These are phyloP conservation scores for Rhododendron griersonianum DNA, from an alignment of 148 eudicot genomes.

Conservation along the genomic window DNA sequence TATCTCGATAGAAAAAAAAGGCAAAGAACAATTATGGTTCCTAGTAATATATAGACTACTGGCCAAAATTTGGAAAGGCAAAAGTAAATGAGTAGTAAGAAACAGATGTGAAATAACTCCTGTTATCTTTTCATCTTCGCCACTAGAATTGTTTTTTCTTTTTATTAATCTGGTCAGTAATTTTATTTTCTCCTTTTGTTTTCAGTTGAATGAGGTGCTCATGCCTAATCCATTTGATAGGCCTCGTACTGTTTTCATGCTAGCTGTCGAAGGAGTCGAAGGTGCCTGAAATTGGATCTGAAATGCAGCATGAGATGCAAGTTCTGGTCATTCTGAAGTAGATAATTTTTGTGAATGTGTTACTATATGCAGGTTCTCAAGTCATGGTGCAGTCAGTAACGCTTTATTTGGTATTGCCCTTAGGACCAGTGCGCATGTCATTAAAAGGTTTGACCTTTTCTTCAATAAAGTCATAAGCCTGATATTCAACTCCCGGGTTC, in stretches of 20 bases:
- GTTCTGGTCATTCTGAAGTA: background rate
- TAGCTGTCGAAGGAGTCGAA: slow-evolving; percentile 65
- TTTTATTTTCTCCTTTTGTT: slow-evolving; percentile 4
- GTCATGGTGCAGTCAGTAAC: slow-evolving; percentile 23
- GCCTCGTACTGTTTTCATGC: slow-evolving; percentile 71
- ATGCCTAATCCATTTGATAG: slow-evolving; percentile 90
- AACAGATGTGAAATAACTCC: background rate
- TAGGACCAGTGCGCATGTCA: slow-evolving; percentile 36
- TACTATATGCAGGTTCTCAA: slow-evolving; percentile 39
- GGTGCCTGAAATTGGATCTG: slow-evolving; percentile 33
- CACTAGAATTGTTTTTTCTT: background rate
- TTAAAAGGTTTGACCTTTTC: slow-evolving; percentile 11
- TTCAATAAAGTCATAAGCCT: background rate
- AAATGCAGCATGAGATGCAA: background rate
- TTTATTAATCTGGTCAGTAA: background rate
- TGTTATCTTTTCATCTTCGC: slow-evolving; percentile 3
- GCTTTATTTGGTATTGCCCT: slow-evolving; percentile 29
- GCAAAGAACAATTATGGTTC: too few relatives aligned
- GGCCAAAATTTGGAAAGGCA: background rate
- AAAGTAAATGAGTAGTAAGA: background rate
- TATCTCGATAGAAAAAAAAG: too few relatives aligned
- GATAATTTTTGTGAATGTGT: background rate
- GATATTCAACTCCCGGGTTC: slow-evolving; percentile 74
- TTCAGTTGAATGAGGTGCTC: slow-evolving; percentile 82
- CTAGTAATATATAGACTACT: too few relatives aligned